Evolutionary conservation across 306 rosid genomes (phyloP), one percentile per base, ranked within the genome.

Genomic region (Trifolium dubium): DNA sequence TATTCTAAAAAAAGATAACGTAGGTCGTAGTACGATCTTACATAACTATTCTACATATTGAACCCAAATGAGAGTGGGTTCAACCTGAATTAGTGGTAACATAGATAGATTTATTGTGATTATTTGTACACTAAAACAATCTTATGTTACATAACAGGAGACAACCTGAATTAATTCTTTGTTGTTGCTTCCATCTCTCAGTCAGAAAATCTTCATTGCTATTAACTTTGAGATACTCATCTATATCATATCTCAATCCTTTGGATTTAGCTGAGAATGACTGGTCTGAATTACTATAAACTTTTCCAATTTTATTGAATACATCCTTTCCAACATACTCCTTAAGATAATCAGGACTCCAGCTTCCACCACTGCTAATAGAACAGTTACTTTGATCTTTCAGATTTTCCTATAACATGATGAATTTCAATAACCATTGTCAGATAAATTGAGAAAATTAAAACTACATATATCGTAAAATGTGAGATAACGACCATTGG

Each of bases 281-380:
- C 59, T 76, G 81, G 9, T 84, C 58, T 2, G 54, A 28, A 61
- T 64, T 58, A 18, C 60, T 60, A 67, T 71, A 65, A 71, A 80
- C 75, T 77, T 81, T 83, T 69, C 69, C 87, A 43, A 77, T 67
- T 77, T 82, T 83, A 31, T 69, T 80, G 50, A 71, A 81, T 34
- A 74, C 17, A 71, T 83, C 84, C 77, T 87, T 90, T 74, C 83
- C 75, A 15, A 84, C 44, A 40, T 83, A 88, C 72, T 71, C 83
- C 23, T 84, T 70, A 82, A 87, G 76, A 29, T 70, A 71, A 59
- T 80, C 80, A 2, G 93, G 96, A 84, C 96, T 90, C 92, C 97
- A 95, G 80, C 99, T 95, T 71, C 99, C 99, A 3, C 75, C 88
- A 74, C 98, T 92, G 77, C 97, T 90, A 44, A 71, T 86, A 14